Evolutionary conservation across 148 eudicot species (phyloP).

Genomic region (Arbutus unedo): DNA sequence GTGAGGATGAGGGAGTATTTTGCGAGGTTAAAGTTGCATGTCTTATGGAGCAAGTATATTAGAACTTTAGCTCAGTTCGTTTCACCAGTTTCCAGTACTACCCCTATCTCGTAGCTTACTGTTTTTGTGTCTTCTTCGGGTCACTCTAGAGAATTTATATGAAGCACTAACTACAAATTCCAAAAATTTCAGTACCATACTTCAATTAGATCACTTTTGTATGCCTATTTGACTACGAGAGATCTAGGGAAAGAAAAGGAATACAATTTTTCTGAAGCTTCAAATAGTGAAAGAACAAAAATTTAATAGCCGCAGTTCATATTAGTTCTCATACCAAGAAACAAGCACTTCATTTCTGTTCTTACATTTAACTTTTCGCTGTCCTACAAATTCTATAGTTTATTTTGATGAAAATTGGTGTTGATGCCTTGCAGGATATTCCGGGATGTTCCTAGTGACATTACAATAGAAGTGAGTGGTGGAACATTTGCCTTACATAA

Average conservation of each 20-base stretch:
- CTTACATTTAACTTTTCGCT: background rate
- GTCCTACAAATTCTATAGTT: background rate
- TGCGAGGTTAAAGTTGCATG: background rate
- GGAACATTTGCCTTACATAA: constrained; percentile 78
- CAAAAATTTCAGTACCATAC: background rate
- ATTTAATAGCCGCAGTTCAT: background rate
- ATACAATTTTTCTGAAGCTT: background rate
- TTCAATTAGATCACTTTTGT: background rate
- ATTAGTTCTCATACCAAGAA: background rate
- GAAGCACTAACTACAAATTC: background rate
- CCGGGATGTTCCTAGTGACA: constrained; percentile 92
- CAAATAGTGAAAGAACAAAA: background rate
- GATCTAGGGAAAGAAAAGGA: background rate
- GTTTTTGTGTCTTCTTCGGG: background rate
- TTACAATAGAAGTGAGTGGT: constrained; percentile 72
- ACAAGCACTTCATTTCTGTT: background rate
- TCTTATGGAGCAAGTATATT: background rate
- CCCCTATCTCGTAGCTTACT: background rate
- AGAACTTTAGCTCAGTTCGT: background rate
- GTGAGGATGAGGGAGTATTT: background rate
- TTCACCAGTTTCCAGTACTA: background rate
- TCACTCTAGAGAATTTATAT: background rate
- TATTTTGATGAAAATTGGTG: constrained; percentile 6
- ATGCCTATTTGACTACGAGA: background rate
- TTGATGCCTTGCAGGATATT: constrained; percentile 60